Base-by-base conservation (phyloP, 2,329 filamentous ascomycete species). In the Rhynchosporium secalis region DNA sequence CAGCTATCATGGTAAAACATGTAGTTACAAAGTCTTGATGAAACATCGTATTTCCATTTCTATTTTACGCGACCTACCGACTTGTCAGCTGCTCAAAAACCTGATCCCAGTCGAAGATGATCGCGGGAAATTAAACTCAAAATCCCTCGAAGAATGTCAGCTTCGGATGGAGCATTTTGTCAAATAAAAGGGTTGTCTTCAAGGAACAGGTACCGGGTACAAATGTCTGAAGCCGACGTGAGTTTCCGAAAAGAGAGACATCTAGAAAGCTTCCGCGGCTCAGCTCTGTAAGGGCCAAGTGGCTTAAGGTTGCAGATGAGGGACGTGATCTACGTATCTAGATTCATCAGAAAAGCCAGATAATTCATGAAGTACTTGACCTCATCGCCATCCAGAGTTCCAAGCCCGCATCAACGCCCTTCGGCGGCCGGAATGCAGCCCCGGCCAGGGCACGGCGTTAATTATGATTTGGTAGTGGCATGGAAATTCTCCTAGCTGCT, bases 381-480 rank as follows among this genome's bases (percentile, higher is more conserved):
- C 38, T 56, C 54, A 56, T 56, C 54, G 40, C 1, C n/a, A 1
- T 33, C 28, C 28, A 41, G 49, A 4, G 33, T 28, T 26, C 10
- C 33, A 41, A 8, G 10, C 20, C n/a, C 33, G 51, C 51, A 52
- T 20, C 51, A 54, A 54, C n/a, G n/a, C 36, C 51, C 9, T 40
- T 9, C 20, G 33, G 26, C 51, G 51, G 51, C 51, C 51, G 51
- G 33, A 54, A 28, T 31, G 41, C 33, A 40, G 20, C 36, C 51
- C 12, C 51, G 3, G 26, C 20, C 51, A 54, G 28, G 36, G 10
- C 12, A 56, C 40, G 15, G 28, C 54, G 54, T 13, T 28, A 56
- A 56, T 33, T 28, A 40, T 56, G 33, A 56, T 56, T 56, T 56
- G 54, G 43, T 56, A 56, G 40, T 56, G 54, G 54, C 54, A 46